Evolutionary conservation across 1,139 yeast species (phyloP).

Genomic region (Geotrichum aggregatum): DNA sequence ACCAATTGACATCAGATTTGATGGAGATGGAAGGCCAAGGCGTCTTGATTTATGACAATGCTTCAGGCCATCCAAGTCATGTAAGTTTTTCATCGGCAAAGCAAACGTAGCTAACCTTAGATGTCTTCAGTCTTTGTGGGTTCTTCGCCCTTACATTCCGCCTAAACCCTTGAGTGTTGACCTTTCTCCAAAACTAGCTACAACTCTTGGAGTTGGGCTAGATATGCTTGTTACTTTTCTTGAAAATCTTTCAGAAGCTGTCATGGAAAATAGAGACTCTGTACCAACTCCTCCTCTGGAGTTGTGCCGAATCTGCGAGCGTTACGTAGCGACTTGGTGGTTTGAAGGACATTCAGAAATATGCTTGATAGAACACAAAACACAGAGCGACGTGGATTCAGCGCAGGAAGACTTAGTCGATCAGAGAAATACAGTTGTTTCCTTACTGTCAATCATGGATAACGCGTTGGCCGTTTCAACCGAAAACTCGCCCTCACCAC

Average conservation of each 20-base stretch:
- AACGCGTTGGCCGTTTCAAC: background rate
- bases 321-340: conserved; percentile 94
- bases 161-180: conserved; percentile 57
- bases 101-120: conserved; percentile 1
- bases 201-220: conserved; percentile 82
- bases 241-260: conserved; percentile 55
- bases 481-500: background rate
- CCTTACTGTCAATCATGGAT: conserved; percentile 24
- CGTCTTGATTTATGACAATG: conserved; percentile 69
- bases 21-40: conserved; percentile 90
- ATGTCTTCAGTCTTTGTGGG: conserved; percentile 68
- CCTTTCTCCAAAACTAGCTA: conserved; percentile 62
- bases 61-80: conserved; percentile 62
- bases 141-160: conserved; percentile 70
- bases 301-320: conserved; percentile 88
- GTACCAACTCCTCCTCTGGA: conserved; percentile 76
- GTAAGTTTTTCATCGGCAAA: conserved; percentile 23
- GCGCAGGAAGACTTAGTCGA: conserved; percentile 76
- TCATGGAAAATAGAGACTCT: conserved; percentile 57
- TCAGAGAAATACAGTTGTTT: conserved; percentile 54
- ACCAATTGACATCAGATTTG: conserved; percentile 10
- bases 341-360: conserved; percentile 85
- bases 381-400: conserved; percentile 71
- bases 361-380: conserved; percentile 80
- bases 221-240: conserved; percentile 77